Base-by-base conservation (phyloP, 208 protist genomes). In the Leishmania gerbilli region DNA sequence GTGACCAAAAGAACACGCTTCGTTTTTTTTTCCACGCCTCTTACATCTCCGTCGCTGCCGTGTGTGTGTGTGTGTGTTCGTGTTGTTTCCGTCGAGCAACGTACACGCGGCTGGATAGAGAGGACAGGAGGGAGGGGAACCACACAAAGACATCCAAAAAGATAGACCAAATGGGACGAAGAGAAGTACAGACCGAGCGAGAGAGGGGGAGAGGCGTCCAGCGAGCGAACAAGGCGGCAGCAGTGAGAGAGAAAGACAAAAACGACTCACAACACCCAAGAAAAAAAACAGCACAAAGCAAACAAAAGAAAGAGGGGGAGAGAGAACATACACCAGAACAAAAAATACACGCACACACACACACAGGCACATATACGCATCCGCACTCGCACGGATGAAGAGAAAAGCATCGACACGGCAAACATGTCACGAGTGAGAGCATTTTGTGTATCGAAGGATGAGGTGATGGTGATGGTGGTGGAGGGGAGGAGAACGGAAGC, bases 241-340 rank as follows among this genome's bases (percentile, higher is more conserved):
- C 21, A 68, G 62, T 77, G 31, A 77, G 45, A 74, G 58, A 80
- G 67, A 42, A 2, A 42, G 45, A 74, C 40, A 79, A 76, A 51
- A 40, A 60, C 13, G 64, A 13, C 58, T 7, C 58, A 31, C 4
- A 4, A 34, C 58, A 34, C 3, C 19, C 58, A 8, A 0, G 27
- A 34, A 34, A 64, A 64, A 64, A 37, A 37, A 9, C 45, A 31
- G 58, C 58, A 4, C 21, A 64, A 31, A 34, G 24, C 58, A 31
- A 64, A 64, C 13, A 21, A 15, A 15, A 40, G 37, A 1, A 1
- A 13, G 51, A 40, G 37, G 0, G 8, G 6, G 58, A 2, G 58
- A 8, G n/a, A 31, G n/a, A 64, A 31, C 2, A 17, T 3, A 34
- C 34, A 31, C 31, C 58, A 17, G 58, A 6, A 64, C 15, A 31